phyloP scores from a whole-genome alignment of 139 green algal genomes.

The Chlamydomonas sphaeroides region DNA sequence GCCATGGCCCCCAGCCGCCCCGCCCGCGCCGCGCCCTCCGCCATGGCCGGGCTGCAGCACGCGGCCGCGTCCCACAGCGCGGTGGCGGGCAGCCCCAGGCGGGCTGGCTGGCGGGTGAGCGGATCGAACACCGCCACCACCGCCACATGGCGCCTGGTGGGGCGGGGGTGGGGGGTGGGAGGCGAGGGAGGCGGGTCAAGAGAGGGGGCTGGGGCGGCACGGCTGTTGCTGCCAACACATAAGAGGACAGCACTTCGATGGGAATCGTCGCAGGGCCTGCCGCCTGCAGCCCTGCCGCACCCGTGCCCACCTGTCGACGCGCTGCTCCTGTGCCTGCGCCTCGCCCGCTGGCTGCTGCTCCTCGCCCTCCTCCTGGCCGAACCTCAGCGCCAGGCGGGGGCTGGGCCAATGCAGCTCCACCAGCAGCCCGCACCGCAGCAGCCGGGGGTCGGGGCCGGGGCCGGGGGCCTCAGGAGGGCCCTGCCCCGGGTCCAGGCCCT shows the following conservation, averaged over 20 bases:
- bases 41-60: not conserved
- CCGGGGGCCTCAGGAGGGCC: too few relatives aligned
- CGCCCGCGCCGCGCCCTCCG: not conserved
- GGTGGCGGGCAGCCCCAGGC: not conserved
- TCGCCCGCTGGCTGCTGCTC: not conserved
- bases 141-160: slow-evolving; percentile 3
- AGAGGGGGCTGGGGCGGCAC: too few relatives aligned
- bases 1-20: slow-evolving; percentile 25
- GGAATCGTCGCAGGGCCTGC: too few relatives aligned
- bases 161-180: too few relatives aligned
- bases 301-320: too few relatives aligned
- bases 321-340: too few relatives aligned
- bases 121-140: slow-evolving; percentile 16
- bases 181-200: too few relatives aligned
- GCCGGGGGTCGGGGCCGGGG: not conserved
- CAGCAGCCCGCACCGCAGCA: slow-evolving; percentile 11
- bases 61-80: slow-evolving; percentile 10
- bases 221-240: too few relatives aligned
- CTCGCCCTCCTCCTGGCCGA: not conserved
- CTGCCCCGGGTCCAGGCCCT: not conserved
- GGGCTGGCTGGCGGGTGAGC: slow-evolving; percentile 9
- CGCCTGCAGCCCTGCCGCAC: too few relatives aligned
- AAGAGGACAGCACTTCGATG: too few relatives aligned
- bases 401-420: slow-evolving; percentile 3
- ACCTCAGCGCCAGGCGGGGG: slow-evolving; percentile 16